Conservation (phyloP, 345 rosid species). For the Rubroshorea leprosula region DNA sequence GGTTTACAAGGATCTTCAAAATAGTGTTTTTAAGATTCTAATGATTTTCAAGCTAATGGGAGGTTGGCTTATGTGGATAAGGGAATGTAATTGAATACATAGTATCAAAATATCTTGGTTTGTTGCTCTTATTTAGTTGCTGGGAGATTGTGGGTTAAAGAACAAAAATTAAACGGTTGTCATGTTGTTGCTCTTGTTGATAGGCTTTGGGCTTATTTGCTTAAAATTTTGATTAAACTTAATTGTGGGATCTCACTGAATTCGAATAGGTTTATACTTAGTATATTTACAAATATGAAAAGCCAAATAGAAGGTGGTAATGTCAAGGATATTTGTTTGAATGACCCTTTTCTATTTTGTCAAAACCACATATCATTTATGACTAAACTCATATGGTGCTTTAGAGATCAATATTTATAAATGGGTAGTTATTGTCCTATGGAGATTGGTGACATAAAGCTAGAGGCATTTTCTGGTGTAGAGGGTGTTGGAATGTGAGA, state of each 20-base stretch:
- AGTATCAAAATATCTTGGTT: no score
- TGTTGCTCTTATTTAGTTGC: no score
- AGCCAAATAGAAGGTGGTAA: no score
- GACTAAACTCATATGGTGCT: not conserved
- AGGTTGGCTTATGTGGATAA: not conserved
- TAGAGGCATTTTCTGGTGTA: not conserved
- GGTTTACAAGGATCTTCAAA: no score
- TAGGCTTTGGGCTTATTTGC: not conserved
- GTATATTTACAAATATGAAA: no score
- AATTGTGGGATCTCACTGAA: not conserved
- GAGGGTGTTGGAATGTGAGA: not conserved
- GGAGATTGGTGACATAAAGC: not conserved
- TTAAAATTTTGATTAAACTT: not conserved
- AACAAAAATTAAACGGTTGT: no score
- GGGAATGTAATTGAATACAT: not conserved
- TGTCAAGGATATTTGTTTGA: not conserved
- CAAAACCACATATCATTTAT: not conserved
- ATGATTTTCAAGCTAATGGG: no score
- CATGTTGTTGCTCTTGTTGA: not conserved
- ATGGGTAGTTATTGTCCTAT: not conserved
- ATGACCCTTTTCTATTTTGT: not conserved
- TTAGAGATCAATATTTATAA: not conserved
- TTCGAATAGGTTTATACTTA: not conserved
- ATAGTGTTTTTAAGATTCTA: no score
- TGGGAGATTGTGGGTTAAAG: no score